Evolutionary conservation across 108 stramenopile genomes (phyloP), one percentile per base, ranked within the genome.

Genomic region (Nannochloropsis gaditana): DNA sequence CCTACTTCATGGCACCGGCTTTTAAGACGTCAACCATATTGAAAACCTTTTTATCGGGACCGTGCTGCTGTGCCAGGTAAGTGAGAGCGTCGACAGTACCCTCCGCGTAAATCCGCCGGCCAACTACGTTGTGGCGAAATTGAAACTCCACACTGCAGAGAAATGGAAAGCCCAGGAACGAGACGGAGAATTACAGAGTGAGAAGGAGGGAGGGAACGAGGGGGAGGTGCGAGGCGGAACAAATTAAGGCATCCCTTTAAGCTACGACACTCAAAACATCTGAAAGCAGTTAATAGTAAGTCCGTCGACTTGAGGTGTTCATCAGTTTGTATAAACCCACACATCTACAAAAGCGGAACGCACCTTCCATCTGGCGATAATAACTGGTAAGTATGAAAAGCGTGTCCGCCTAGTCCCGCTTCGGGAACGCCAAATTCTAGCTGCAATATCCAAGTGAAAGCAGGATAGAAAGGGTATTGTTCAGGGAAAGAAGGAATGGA

Each of bases 71-170:
- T 10, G 94, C 95, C 83, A 99, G 90, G 85, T 96, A 99, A 59
- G 94, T 93, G 79, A 99, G 95, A 44, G 97, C 98, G 88, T 99
- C 98, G 6, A 96, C 98, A 9, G 96, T 97, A 31, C 98, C 98
- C 91, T 99, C 98, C 17, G 98, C 98, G 88, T 99, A 99, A 44
- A 97, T 93, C 42, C 95, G 95, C 85, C 98, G 92, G 47, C 98
- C 98, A 81, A 92, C 91, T 9, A 99, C 98, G 90, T 99, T 99
- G 92, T 99, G 98, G 89, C 96, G 91, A 87, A 99, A 91, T 87
- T 95, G 93, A 89, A 99, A 99, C 86, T 94, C 90, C 10, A 96
- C 96, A 21, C 89, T 89, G 80, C 73, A 19, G 1, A 9, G 82
- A 11, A 17, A 82, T 11, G 81, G 81, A 82, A 19, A 9, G 44